These are phyloP conservation scores for Telfairia occidentalis DNA, from an alignment of 331 rosid genomes.

Conservation along the genomic window DNA sequence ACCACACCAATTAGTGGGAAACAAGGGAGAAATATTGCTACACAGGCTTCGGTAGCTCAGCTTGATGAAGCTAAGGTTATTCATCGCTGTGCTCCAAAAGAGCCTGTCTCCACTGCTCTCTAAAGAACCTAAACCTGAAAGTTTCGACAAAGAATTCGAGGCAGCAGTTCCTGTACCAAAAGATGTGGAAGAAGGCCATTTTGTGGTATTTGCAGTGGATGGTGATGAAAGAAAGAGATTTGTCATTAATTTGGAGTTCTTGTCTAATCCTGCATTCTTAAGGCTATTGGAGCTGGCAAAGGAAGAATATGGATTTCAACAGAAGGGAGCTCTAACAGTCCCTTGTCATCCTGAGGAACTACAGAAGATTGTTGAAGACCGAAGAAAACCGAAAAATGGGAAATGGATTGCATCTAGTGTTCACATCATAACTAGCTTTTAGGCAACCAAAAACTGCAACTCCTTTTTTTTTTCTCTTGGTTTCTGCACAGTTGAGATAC, in stretches of 20 bases:
- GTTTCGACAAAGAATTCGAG: slow-evolving; percentile 11
- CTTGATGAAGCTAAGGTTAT: slow-evolving; percentile 27
- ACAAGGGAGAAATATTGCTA: not conserved
- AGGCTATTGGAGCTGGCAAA: slow-evolving; percentile 39
- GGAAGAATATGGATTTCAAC: slow-evolving; percentile 59
- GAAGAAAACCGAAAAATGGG: slow-evolving; percentile 1
- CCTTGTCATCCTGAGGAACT: slow-evolving; percentile 56
- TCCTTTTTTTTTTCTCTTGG: not conserved
- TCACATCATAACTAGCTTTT: slow-evolving; percentile 6
- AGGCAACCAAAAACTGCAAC: not conserved
- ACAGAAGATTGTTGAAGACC: slow-evolving; percentile 29
- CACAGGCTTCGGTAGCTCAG: not conserved
- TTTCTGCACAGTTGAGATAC: not conserved
- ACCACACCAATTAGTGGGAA: slow-evolving; percentile 8
- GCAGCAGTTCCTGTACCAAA: slow-evolving; percentile 24
- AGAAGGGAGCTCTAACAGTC: slow-evolving; percentile 54
- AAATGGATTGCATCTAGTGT: not conserved
- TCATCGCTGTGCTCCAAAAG: slow-evolving; percentile 34
- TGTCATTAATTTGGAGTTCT: slow-evolving; percentile 36
- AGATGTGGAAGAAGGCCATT: slow-evolving; percentile 55
- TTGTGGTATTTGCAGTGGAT: slow-evolving; percentile 46
- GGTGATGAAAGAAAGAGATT: slow-evolving; percentile 55
- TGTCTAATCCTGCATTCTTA: slow-evolving; percentile 43
- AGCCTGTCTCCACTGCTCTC: slow-evolving; percentile 25
- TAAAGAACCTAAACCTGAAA: slow-evolving; percentile 13